These are phyloP conservation scores for Dothistroma pini DNA, from an alignment of 2,329 filamentous ascomycete species.

Conservation along the genomic window DNA sequence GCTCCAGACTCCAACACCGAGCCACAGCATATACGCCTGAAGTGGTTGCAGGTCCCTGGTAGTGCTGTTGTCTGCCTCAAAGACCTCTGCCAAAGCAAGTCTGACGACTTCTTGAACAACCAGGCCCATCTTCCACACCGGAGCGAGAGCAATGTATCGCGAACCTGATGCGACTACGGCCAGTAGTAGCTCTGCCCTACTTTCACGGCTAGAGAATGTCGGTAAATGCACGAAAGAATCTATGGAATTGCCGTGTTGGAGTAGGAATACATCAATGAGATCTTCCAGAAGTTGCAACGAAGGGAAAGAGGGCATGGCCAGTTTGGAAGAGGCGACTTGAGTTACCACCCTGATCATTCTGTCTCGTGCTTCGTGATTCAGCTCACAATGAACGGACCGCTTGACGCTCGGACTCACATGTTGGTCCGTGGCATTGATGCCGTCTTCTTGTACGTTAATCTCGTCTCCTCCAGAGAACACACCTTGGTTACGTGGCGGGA, in stretches of 20 bases:
- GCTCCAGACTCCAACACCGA: no score
- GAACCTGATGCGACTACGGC: constrained; percentile 56
- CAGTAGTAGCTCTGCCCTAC: constrained; percentile 56
- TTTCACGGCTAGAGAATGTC: constrained; percentile 52
- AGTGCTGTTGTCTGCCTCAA: constrained; percentile 46
- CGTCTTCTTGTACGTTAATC: constrained; percentile 25
- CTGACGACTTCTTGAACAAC: constrained; percentile 47
- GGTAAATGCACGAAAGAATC: constrained; percentile 58
- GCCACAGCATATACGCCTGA: constrained; percentile 45
- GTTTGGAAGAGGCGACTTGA: constrained; percentile 26
- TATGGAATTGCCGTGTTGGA: constrained; percentile 52
- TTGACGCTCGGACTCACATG: constrained; percentile 24
- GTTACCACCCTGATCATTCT: constrained; percentile 29
- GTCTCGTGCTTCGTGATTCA: constrained; percentile 24
- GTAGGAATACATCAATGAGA: constrained; percentile 56
- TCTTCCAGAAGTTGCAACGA: constrained; percentile 57
- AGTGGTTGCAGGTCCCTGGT: constrained; percentile 49
- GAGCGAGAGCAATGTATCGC: constrained; percentile 51
- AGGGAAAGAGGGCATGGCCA: constrained; percentile 56
- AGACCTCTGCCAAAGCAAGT: constrained; percentile 35
- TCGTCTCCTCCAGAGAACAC: constrained; percentile 24
- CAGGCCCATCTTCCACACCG: constrained; percentile 58
- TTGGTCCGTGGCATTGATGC: constrained; percentile 23
- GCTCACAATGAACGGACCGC: constrained; percentile 19
- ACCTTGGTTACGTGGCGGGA: constrained; percentile 21